These are phyloP conservation scores for Zymoseptoria brevis DNA, from an alignment of 2,329 filamentous ascomycete genomes.

Conservation along the genomic window DNA sequence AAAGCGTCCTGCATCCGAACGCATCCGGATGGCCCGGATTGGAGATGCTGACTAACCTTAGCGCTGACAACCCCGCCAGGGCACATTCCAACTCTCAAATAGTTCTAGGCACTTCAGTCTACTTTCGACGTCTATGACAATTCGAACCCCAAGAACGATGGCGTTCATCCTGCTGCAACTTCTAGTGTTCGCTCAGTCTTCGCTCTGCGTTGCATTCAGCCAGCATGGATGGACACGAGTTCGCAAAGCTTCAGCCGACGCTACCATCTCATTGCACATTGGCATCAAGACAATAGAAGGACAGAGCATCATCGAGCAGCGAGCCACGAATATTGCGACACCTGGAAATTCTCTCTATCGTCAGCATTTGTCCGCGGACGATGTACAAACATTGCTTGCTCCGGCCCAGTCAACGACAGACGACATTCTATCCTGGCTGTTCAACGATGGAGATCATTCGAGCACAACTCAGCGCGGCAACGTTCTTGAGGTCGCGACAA, in stretches of 20 bases:
- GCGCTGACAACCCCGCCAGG: too few relatives aligned
- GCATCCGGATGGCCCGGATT: too few relatives aligned
- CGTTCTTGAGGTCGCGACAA: constrained; percentile 18
- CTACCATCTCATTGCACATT: constrained; percentile 16
- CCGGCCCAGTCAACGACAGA: constrained; percentile 3
- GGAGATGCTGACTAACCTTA: too few relatives aligned
- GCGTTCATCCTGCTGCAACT: not conserved
- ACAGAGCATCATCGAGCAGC: constrained; percentile 9
- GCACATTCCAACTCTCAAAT: too few relatives aligned
- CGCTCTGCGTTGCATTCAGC: not conserved
- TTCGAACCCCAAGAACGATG: too few relatives aligned
- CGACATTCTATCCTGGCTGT: constrained; percentile 10
- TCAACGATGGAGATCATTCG: constrained; percentile 8
- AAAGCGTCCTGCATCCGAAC: too few relatives aligned
- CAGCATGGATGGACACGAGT: constrained; percentile 9
- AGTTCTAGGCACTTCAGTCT: too few relatives aligned
- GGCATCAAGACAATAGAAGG: constrained; percentile 12
- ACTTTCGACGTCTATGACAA: too few relatives aligned
- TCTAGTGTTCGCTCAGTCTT: not conserved
- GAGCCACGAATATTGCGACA: constrained; percentile 3
- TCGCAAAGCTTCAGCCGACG: constrained; percentile 12
- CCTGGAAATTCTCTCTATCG: constrained; percentile 10
- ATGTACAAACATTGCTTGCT: constrained; percentile 5
- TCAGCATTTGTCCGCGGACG: constrained; percentile 9
- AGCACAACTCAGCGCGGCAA: constrained; percentile 3